Evolutionary conservation across 345 rosid genomes (phyloP).

Genomic region (Iberis pinnata): DNA sequence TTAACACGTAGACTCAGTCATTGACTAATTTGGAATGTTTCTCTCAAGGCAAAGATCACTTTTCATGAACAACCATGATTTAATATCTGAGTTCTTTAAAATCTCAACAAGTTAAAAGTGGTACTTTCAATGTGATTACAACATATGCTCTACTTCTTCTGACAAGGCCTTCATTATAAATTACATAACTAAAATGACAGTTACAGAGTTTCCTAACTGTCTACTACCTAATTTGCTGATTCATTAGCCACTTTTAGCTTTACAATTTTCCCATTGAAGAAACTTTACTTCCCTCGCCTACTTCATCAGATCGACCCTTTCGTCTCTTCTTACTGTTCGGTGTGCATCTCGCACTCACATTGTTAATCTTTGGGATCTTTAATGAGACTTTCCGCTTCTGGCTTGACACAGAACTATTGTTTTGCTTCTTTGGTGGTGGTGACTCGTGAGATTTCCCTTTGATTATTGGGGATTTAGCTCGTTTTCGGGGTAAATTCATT

Average conservation of each 20-base stretch:
- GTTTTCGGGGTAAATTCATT: constrained; percentile 38
- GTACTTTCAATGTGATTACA: constrained; percentile 10
- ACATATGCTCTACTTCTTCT: constrained; percentile 13
- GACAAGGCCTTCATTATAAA: constrained; percentile 19
- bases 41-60: no score
- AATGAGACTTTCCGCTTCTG: constrained; percentile 35
- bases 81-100: no score
- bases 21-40: no score
- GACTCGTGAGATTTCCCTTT: constrained; percentile 24
- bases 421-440: constrained; percentile 23
- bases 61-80: no score
- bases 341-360: constrained; percentile 42
- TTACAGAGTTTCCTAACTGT: constrained; percentile 23
- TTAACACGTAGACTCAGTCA: no score
- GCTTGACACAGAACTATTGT: constrained; percentile 29
- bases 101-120: no score
- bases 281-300: constrained; percentile 30
- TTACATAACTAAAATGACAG: constrained; percentile 21
- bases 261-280: constrained; percentile 6
- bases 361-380: constrained; percentile 47
- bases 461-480: constrained; percentile 48
- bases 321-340: constrained; percentile 73
- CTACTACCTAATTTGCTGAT: constrained; percentile 13
- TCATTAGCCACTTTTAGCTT: constrained; percentile 13
- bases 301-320: constrained; percentile 38